Percentiles rank a stretch among this genome's conserved stretches.
These are phyloP conservation scores for Coemansia reversa DNA, from an alignment of 192 early-diverging fungal species.

Conservation along the genomic window DNA sequence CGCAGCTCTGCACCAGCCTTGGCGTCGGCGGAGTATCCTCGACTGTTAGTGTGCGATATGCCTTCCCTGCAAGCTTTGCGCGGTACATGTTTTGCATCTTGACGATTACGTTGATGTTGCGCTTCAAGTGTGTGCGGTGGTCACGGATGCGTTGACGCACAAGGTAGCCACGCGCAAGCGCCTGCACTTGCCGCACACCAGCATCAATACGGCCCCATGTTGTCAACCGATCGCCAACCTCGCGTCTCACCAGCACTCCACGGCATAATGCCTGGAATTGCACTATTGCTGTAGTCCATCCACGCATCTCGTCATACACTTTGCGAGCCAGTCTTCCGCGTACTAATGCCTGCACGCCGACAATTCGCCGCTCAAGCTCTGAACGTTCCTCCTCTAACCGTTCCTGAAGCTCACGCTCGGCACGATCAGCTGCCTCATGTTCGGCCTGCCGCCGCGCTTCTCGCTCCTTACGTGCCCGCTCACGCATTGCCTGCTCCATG, in stretches of 20 bases:
- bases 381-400: slow-evolving; percentile 34
- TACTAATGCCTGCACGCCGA: slow-evolving; percentile 59
- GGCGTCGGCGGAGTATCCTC: slow-evolving; percentile 79
- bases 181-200: slow-evolving; percentile 59
- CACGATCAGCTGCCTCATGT: slow-evolving; percentile 5
- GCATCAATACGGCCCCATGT: slow-evolving; percentile 38
- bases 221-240: slow-evolving; percentile 32
- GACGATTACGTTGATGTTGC: slow-evolving; percentile 71
- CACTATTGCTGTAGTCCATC: slow-evolving; percentile 49
- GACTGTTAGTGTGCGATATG: slow-evolving; percentile 67
- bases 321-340: slow-evolving; percentile 60
- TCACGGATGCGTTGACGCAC: slow-evolving; percentile 62
- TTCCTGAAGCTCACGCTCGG: slow-evolving; percentile 36
- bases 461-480: neutral
- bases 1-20: slow-evolving; percentile 77
- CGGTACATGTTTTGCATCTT: slow-evolving; percentile 71
- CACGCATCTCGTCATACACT: slow-evolving; percentile 55
- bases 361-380: slow-evolving; percentile 49
- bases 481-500: neutral
- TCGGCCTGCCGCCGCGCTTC: neutral
- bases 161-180: slow-evolving; percentile 62
- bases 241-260: slow-evolving; percentile 41
- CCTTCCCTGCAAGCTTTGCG: slow-evolving; percentile 65
- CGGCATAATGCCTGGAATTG: slow-evolving; percentile 54
- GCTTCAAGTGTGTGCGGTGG: slow-evolving; percentile 57